These are phyloP conservation scores for Arabis alpina DNA, from an alignment of 345 rosid species.

Conservation along the genomic window DNA sequence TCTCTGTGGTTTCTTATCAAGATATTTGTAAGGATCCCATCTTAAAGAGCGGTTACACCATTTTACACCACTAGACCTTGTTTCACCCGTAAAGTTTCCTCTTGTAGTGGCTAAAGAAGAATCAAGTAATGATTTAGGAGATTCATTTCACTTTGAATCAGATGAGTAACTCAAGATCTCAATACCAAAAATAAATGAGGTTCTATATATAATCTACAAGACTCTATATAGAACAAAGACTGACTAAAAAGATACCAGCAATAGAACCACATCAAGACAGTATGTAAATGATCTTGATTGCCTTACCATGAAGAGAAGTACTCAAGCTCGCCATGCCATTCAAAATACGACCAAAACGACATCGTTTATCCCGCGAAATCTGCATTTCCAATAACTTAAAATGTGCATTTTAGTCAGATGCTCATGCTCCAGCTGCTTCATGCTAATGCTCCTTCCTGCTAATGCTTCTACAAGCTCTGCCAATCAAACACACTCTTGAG, in stretches of 20 bases:
- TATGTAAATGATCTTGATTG: too few relatives aligned
- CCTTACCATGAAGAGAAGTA: constrained; percentile 52
- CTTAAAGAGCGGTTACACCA: constrained; percentile 39
- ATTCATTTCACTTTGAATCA: too few relatives aligned
- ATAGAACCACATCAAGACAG: too few relatives aligned
- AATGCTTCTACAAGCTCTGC: too few relatives aligned
- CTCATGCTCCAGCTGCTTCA: too few relatives aligned
- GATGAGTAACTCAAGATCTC: neutral
- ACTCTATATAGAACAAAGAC: too few relatives aligned
- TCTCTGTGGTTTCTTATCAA: constrained; percentile 41
- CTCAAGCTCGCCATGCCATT: constrained; percentile 33
- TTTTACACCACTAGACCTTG: constrained; percentile 38
- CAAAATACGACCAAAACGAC: constrained; percentile 34
- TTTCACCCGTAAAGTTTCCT: constrained; percentile 36
- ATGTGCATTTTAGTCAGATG: too few relatives aligned
- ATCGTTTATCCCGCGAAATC: constrained; percentile 44
- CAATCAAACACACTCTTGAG: too few relatives aligned
- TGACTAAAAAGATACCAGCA: too few relatives aligned
- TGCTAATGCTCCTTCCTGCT: too few relatives aligned
- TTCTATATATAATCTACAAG: neutral
- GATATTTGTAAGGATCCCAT: constrained; percentile 35
- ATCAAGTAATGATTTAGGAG: neutral
- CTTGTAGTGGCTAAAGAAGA: constrained; percentile 47
- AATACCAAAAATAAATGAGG: neutral
- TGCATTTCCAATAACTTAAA: constrained; percentile 41